A percentile compares a stretch with the other conserved stretches of the same genome.
Conservation (phyloP, 2,329 filamentous ascomycete species). For the Myriosclerotinia duriaeana region DNA sequence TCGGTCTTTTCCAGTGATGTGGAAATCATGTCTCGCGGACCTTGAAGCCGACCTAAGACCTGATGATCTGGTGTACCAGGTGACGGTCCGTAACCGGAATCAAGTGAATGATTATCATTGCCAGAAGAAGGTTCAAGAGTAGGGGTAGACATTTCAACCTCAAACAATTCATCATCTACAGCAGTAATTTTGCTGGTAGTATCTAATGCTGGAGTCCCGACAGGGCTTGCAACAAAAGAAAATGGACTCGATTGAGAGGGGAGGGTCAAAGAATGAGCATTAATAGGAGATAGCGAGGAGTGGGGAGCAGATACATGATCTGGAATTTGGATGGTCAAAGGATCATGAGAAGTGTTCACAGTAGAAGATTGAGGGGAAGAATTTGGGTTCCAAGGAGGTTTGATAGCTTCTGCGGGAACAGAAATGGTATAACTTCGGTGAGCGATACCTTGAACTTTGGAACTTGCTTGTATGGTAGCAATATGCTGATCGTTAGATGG, state of each 20-base stretch:
- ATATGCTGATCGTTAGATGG: slow-evolving; percentile 7
- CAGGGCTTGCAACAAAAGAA: slow-evolving; percentile 40
- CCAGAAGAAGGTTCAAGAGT: slow-evolving; percentile 21
- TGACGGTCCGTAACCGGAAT: slow-evolving; percentile 31
- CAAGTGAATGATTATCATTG: slow-evolving; percentile 30
- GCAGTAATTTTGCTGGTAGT: slow-evolving; percentile 51
- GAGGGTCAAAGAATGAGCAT: slow-evolving; percentile 31
- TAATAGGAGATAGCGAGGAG: slow-evolving; percentile 1
- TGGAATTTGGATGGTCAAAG: slow-evolving; percentile 23
- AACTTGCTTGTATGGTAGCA: slow-evolving; percentile 10
- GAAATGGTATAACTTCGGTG: slow-evolving; percentile 35
- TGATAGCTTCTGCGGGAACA: slow-evolving; percentile 26
- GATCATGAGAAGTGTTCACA: slow-evolving; percentile 11
- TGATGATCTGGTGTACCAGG: slow-evolving; percentile 22
- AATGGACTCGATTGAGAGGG: slow-evolving; percentile 41
- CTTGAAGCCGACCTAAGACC: slow-evolving; percentile 12
- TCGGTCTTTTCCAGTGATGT: slow-evolving; percentile 57
- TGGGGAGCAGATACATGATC: not conserved
- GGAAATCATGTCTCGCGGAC: slow-evolving; percentile 25
- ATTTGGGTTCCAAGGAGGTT: slow-evolving; percentile 28
- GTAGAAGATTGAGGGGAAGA: not conserved
- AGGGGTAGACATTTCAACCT: slow-evolving; percentile 33
- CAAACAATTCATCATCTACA: slow-evolving; percentile 50
- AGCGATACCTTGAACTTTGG: slow-evolving; percentile 26
- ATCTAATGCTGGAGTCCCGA: slow-evolving; percentile 43